phyloP scores from a whole-genome alignment of 495 filamentous ascomycete species.

The Penicillium atrosanguineum region DNA sequence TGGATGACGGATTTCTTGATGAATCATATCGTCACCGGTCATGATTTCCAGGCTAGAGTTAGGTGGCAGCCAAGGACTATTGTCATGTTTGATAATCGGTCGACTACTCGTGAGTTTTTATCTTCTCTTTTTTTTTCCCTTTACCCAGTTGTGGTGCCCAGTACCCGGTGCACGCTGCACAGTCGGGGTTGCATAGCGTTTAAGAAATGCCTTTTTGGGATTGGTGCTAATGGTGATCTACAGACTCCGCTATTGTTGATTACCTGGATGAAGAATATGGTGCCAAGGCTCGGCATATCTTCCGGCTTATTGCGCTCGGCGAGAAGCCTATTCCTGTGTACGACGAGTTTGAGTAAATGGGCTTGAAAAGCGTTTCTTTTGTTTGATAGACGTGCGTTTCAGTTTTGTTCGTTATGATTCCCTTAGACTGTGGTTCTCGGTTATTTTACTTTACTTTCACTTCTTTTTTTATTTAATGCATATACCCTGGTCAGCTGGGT shows the following conservation, averaged over 20 bases:
- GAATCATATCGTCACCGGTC: conserved; percentile 76
- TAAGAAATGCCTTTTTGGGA: background rate
- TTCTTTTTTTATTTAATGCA: background rate
- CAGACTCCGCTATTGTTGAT: conserved; percentile 54
- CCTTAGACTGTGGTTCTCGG: conserved; percentile 11
- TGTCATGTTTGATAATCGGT: conserved; percentile 78
- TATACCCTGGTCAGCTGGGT: no score
- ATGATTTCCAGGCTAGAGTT: conserved; percentile 87
- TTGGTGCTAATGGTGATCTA: background rate
- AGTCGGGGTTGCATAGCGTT: no score
- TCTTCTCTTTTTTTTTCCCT: background rate
- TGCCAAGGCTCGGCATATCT: conserved; percentile 49
- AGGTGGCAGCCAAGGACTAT: conserved; percentile 81
- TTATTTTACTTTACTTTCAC: conserved; percentile 1
- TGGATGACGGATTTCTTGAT: conserved; percentile 80
- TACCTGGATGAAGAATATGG: conserved; percentile 49
- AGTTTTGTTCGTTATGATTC: conserved; percentile 2
- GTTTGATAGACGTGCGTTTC: conserved; percentile 23
- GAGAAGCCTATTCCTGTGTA: conserved; percentile 53
- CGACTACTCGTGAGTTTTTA: conserved; percentile 50
- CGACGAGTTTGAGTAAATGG: conserved; percentile 39
- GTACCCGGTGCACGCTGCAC: no score
- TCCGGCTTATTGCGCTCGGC: conserved; percentile 50
- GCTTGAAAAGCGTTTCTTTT: conserved; percentile 7
- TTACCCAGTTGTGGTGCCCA: conserved; percentile 1